Percentiles rank a stretch among this genome's conserved stretches.
phyloP scores from a whole-genome alignment of 2,329 filamentous ascomycete genomes.

The Fusarium nurragi region DNA sequence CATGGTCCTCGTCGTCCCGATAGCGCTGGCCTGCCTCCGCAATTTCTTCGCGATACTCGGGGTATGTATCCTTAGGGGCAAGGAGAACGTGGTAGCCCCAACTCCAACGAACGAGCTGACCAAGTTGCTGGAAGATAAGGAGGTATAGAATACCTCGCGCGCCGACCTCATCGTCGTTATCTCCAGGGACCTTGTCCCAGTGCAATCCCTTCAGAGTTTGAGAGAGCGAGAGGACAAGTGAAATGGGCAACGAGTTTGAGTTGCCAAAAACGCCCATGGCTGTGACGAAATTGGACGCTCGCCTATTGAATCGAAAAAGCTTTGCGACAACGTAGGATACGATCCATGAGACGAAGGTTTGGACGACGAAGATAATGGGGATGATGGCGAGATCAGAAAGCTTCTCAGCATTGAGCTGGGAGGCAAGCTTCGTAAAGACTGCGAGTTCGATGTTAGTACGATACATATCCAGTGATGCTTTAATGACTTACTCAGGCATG shows the following conservation, averaged over 20 bases:
- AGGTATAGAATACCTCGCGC: constrained; percentile 95
- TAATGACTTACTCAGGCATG: constrained; percentile 78
- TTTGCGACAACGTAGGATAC: constrained; percentile 77
- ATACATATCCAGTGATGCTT: neutral
- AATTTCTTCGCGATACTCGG: constrained; percentile 67
- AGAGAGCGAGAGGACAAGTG: constrained; percentile 90
- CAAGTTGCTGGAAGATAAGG: constrained; percentile 96
- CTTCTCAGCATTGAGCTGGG: constrained; percentile 91
- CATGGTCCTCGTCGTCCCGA: constrained; percentile 55
- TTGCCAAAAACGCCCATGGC: constrained; percentile 99
- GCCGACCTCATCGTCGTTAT: constrained; percentile 94
- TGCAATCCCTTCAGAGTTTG: constrained; percentile 92
- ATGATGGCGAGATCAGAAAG: constrained; percentile 91
- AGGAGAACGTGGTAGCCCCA: constrained; percentile 97
- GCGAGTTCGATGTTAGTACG: constrained; percentile 32
- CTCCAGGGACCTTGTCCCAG: constrained; percentile 89
- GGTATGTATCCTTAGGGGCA: constrained; percentile 81
- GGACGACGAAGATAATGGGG: constrained; percentile 89
- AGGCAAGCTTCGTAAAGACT: constrained; percentile 98
- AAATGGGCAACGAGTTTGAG: constrained; percentile 97
- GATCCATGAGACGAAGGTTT: constrained; percentile 85
- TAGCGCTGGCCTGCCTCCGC: constrained; percentile 68
- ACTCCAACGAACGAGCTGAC: constrained; percentile 94
- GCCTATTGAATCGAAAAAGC: constrained; percentile 82
- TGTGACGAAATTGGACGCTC: constrained; percentile 91